A percentile compares a stretch with the other conserved stretches of the same genome.
Evolutionary conservation across 495 filamentous ascomycete genomes (phyloP).

Genomic region (Annulohypoxylon stygium): DNA sequence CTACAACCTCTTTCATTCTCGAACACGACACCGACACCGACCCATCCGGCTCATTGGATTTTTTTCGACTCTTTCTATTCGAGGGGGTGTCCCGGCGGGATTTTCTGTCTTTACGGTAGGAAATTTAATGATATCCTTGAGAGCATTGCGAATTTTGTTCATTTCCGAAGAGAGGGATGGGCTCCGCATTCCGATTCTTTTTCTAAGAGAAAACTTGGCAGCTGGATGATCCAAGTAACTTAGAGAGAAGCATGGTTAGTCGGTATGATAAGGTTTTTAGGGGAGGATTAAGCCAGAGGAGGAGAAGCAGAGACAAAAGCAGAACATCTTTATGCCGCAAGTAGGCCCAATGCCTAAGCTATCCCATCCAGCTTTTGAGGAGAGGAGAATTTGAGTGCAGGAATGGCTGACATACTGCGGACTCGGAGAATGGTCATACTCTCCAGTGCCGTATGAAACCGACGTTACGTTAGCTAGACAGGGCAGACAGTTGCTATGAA

Average conservation of each 20-base stretch:
- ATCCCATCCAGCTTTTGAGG: slow-evolving; percentile 6
- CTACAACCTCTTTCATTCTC: background rate
- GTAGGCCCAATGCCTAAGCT: background rate
- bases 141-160: slow-evolving; percentile 43
- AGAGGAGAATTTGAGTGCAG: slow-evolving; percentile 2
- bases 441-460: background rate
- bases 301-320: slow-evolving; percentile 11
- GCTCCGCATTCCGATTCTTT: slow-evolving; percentile 20
- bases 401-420: background rate
- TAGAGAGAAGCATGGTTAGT: slow-evolving; percentile 2
- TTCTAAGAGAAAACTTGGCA: background rate
- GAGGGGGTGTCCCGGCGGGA: slow-evolving; percentile 44
- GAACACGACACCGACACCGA: slow-evolving; percentile 18
- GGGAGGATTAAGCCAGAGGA: background rate
- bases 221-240: slow-evolving; percentile 17
- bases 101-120: slow-evolving; percentile 50
- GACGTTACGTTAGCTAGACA: slow-evolving; percentile 4
- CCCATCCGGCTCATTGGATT: slow-evolving; percentile 40
- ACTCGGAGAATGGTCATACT: slow-evolving; percentile 9
- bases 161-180: slow-evolving; percentile 11
- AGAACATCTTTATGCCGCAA: background rate
- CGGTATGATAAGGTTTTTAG: background rate
- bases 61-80: slow-evolving; percentile 42
- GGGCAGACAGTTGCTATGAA: slow-evolving; percentile 8
- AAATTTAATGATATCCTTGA: slow-evolving; percentile 55